These are phyloP conservation scores for Rhodotorula graminis DNA, from an alignment of 768 basidiomycete genomes.

Conservation along the genomic window DNA sequence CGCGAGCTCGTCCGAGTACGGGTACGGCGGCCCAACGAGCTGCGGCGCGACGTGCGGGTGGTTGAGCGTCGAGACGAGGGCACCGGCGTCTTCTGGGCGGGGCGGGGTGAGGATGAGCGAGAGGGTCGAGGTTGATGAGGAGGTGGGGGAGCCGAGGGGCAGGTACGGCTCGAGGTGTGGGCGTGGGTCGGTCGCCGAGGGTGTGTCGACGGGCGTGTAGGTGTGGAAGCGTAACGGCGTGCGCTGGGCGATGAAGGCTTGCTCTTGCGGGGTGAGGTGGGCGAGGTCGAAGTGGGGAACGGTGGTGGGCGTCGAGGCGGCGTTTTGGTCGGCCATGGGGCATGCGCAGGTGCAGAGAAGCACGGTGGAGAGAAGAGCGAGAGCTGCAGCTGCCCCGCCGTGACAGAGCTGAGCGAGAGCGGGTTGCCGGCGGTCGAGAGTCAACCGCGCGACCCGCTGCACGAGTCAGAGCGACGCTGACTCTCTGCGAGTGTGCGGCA, in stretches of 20 bases:
- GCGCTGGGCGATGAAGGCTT: background rate
- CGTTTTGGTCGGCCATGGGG: background rate
- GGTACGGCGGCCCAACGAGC: conserved; percentile 28
- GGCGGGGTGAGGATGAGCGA: conserved; percentile 18
- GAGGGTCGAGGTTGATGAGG: background rate
- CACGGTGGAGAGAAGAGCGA: too few species aligned
- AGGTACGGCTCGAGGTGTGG: conserved; percentile 14
- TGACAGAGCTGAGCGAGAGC: too few species aligned
- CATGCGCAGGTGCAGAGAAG: too few species aligned
- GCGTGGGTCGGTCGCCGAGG: background rate
- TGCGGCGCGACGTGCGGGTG: background rate
- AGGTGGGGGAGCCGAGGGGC: background rate
- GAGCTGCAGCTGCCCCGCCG: too few species aligned
- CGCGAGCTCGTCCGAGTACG: background rate
- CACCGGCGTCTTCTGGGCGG: background rate
- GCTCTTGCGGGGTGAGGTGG: background rate
- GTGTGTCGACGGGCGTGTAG: background rate
- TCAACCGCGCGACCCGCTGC: too few species aligned
- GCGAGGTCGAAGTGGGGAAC: too few species aligned
- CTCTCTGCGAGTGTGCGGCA: too few species aligned
- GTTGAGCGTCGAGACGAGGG: background rate
- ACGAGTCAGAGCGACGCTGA: too few species aligned
- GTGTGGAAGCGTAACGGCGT: conserved; percentile 17
- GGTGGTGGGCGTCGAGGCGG: background rate
- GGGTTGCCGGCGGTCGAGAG: too few species aligned